These are phyloP conservation scores for Monilinia fructigena DNA, from an alignment of 2,329 filamentous ascomycete species.

Conservation along the genomic window DNA sequence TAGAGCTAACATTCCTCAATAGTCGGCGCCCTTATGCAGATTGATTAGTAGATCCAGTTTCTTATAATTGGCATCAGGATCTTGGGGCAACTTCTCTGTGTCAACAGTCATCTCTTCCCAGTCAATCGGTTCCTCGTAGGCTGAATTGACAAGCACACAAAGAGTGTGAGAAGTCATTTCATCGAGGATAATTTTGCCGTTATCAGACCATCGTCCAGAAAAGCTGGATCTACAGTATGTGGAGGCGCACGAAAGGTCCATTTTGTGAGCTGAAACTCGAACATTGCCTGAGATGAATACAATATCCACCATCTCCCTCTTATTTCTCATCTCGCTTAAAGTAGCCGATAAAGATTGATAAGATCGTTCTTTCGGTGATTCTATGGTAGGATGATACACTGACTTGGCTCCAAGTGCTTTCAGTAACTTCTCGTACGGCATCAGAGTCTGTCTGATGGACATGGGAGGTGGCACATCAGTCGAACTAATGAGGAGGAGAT, in stretches of 20 bases:
- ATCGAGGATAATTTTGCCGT: neutral
- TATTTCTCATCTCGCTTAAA: neutral
- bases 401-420: slow-evolving; percentile 31
- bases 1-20: slow-evolving; percentile 29
- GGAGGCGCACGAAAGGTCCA: slow-evolving; percentile 2
- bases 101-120: slow-evolving; percentile 24
- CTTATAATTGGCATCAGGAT: slow-evolving; percentile 18
- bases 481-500: slow-evolving; percentile 34
- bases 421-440: slow-evolving; percentile 32
- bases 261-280: slow-evolving; percentile 4
- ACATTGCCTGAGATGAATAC: neutral
- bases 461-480: slow-evolving; percentile 32
- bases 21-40: slow-evolving; percentile 33
- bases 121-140: slow-evolving; percentile 11
- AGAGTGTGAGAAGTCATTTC: neutral
- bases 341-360: slow-evolving; percentile 9
- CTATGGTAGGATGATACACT: slow-evolving; percentile 31
- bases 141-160: slow-evolving; percentile 1
- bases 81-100: slow-evolving; percentile 14
- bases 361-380: slow-evolving; percentile 1
- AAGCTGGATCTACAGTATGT: neutral
- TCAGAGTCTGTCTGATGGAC: slow-evolving; percentile 30
- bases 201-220: neutral
- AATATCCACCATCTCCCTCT: slow-evolving; percentile 9
- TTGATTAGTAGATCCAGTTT: slow-evolving; percentile 34